Evolutionary conservation across 1,284 basidiomycete genomes (phyloP).

Genomic region (Vanrija sp.): DNA sequence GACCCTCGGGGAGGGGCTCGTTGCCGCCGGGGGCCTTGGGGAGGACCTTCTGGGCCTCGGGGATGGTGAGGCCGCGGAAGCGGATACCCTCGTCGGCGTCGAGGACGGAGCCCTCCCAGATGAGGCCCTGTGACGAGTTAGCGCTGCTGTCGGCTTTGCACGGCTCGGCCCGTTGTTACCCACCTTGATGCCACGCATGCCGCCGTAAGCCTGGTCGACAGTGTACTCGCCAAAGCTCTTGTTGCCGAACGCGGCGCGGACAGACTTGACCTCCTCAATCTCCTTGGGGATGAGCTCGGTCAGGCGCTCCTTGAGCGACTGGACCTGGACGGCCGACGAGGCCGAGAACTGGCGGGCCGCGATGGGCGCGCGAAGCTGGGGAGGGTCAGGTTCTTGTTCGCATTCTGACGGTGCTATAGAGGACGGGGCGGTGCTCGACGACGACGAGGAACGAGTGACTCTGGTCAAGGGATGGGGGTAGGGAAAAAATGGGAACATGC

Average conservation of each 20-base stretch:
- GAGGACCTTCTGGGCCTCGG: slow-evolving; percentile 77
- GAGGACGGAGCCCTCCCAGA: slow-evolving; percentile 93
- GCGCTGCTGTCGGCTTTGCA: neutral
- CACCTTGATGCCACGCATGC: slow-evolving; percentile 75
- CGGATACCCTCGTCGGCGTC: slow-evolving; percentile 95
- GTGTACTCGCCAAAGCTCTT: slow-evolving; percentile 84
- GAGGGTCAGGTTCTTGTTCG: neutral
- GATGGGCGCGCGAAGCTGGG: slow-evolving; percentile 21
- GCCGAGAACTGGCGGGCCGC: slow-evolving; percentile 52
- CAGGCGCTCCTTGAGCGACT: slow-evolving; percentile 82
- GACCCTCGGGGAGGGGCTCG: slow-evolving; percentile 87
- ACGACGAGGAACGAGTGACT: neutral
- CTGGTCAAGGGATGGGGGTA: neutral
- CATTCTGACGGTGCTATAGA: neutral
- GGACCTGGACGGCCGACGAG: slow-evolving; percentile 59
- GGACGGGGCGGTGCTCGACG: neutral
- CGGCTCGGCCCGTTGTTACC: neutral
- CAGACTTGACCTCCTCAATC: slow-evolving; percentile 80
- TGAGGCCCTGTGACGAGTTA: slow-evolving; percentile 54
- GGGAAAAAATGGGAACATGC: neutral
- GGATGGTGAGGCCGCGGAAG: slow-evolving; percentile 89
- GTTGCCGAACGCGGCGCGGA: slow-evolving; percentile 77
- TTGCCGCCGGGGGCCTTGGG: slow-evolving; percentile 83
- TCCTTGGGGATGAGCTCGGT: slow-evolving; percentile 85
- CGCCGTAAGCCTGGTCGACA: slow-evolving; percentile 83